Percentiles rank a stretch among this genome's conserved stretches.
These are phyloP conservation scores for Macrotyloma uniflorum DNA, from an alignment of 306 rosid genomes.

Conservation along the genomic window DNA sequence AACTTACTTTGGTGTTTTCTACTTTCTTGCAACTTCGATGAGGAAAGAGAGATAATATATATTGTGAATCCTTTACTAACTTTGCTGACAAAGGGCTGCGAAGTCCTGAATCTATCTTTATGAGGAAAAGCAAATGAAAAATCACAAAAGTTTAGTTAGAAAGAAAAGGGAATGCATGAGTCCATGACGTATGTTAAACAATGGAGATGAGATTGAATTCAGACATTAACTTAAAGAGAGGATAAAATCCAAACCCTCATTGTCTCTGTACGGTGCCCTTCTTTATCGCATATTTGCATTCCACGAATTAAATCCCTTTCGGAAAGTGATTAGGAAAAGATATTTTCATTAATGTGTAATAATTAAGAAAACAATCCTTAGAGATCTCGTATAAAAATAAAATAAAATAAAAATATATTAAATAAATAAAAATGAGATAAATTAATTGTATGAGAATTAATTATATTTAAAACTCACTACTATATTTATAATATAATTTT, in stretches of 20 bases:
- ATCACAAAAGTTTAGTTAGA: not conserved
- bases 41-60: not conserved
- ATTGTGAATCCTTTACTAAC: slow-evolving; percentile 12
- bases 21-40: not conserved
- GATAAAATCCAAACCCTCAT: not conserved
- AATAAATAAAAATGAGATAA: too few species aligned
- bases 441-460: too few species aligned
- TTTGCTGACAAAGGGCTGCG: slow-evolving; percentile 4
- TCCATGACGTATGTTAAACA: not conserved
- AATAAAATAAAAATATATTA: too few species aligned
- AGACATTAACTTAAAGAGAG: not conserved
- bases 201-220: not conserved
- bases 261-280: slow-evolving; percentile 18
- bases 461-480: too few species aligned
- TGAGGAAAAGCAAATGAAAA: not conserved
- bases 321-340: not conserved
- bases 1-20: slow-evolving; percentile 8
- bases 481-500: too few species aligned
- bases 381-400: too few species aligned
- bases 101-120: not conserved
- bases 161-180: not conserved
- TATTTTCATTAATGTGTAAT: not conserved
- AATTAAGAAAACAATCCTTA: too few species aligned
- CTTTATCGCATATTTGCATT: slow-evolving; percentile 25
- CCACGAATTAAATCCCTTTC: slow-evolving; percentile 18